Conservation (phyloP, 1,284 basidiomycete genomes). For the Austropuccinia psidii region DNA sequence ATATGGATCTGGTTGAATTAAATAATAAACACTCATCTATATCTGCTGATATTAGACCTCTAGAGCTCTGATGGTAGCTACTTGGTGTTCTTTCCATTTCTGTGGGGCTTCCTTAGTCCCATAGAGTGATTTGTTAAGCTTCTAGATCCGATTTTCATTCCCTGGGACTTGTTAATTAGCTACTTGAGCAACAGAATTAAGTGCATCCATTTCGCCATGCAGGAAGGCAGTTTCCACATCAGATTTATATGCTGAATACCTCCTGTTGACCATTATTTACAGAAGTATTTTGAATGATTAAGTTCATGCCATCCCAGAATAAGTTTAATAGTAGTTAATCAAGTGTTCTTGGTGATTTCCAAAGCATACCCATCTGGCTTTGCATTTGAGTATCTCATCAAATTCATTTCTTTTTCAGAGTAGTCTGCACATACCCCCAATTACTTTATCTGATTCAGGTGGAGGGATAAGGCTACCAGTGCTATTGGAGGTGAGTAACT, state of each 20-base stretch:
- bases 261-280: not conserved
- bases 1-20: not conserved
- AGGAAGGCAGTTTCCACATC: constrained; percentile 7
- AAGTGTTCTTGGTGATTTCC: constrained; percentile 7
- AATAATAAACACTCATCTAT: not conserved
- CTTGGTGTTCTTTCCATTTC: not conserved
- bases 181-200: not conserved
- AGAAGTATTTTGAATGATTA: constrained; percentile 4
- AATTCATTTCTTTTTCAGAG: not conserved
- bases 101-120: constrained; percentile 1
- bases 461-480: not conserved
- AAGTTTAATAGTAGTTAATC: not conserved
- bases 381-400: not conserved
- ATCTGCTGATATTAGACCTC: not conserved
- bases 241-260: not conserved
- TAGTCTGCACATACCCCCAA: constrained; percentile 3
- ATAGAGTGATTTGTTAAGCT: constrained; percentile 15
- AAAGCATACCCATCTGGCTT: constrained; percentile 13
- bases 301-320: not conserved
- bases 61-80: not conserved
- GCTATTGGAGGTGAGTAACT: not conserved
- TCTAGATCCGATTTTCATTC: not conserved
- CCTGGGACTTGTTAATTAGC: not conserved
- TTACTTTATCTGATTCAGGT: not conserved
- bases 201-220: not conserved